These are phyloP conservation scores for Erythrobasidium hasegawianum DNA, from an alignment of 1,284 basidiomycete genomes.

Conservation along the genomic window DNA sequence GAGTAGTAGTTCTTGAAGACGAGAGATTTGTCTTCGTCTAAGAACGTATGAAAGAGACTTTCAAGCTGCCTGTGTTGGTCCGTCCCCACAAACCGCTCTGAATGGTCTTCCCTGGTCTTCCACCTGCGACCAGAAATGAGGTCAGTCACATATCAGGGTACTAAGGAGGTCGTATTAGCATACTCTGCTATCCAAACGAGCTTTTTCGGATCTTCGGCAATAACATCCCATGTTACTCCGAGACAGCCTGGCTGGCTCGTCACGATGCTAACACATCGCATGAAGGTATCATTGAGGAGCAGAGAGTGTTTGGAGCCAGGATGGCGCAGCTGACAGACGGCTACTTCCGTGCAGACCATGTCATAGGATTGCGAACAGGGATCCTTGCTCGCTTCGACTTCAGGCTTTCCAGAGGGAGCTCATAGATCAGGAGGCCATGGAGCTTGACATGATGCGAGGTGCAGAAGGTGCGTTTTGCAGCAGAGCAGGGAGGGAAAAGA, in stretches of 20 bases:
- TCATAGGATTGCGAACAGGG: too few species aligned
- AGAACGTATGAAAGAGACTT: not conserved
- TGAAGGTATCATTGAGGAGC: slow-evolving; percentile 4
- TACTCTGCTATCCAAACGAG: slow-evolving; percentile 30
- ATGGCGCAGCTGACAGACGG: slow-evolving; percentile 22
- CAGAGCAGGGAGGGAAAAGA: slow-evolving; percentile 1
- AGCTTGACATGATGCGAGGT: not conserved
- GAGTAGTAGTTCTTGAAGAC: not conserved
- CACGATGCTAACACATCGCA: slow-evolving; percentile 2
- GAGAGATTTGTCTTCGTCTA: not conserved
- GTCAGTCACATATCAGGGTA: too few species aligned
- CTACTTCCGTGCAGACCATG: slow-evolving; percentile 26
- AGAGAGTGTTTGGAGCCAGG: slow-evolving; percentile 5
- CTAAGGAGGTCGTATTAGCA: too few species aligned
- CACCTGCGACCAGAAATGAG: not conserved
- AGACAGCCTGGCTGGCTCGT: slow-evolving; percentile 19
- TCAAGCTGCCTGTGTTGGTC: not conserved
- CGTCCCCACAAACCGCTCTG: not conserved
- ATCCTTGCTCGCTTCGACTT: too few species aligned
- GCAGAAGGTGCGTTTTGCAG: too few species aligned
- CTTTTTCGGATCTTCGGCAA: slow-evolving; percentile 25
- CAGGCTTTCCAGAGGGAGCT: not conserved
- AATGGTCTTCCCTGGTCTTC: not conserved
- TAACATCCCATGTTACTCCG: slow-evolving; percentile 27
- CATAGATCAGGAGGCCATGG: not conserved